These are phyloP conservation scores for Prillingera fragicola DNA, from an alignment of 1,284 basidiomycete species.

Conservation along the genomic window DNA sequence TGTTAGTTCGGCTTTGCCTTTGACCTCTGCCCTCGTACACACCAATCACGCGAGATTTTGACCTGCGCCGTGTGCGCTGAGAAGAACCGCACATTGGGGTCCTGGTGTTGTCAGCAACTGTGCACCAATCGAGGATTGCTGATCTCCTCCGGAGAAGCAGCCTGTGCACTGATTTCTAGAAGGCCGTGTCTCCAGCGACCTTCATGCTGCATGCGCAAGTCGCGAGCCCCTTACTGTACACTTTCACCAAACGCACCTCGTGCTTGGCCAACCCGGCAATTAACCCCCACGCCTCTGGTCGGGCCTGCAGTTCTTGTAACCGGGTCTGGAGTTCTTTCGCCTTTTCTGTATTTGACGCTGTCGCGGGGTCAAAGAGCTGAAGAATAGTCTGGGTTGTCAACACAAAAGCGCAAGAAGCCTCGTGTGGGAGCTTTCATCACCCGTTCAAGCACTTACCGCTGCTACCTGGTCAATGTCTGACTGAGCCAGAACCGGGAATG, in stretches of 20 bases:
- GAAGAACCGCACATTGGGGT: slow-evolving; percentile 82
- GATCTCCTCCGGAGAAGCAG: no score
- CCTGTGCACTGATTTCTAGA: no score
- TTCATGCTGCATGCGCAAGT: no score
- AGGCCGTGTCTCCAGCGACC: no score
- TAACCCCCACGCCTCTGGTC: slow-evolving; percentile 46
- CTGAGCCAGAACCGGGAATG: slow-evolving; percentile 33
- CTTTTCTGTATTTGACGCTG: slow-evolving; percentile 31
- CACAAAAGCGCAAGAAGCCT: no score
- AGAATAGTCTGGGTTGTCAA: slow-evolving; percentile 33
- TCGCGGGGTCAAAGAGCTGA: slow-evolving; percentile 37
- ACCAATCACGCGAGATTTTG: slow-evolving; percentile 86
- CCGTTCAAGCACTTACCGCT: slow-evolving; percentile 20
- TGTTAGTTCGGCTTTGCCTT: background rate
- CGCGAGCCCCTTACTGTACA: no score
- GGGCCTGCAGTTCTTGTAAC: slow-evolving; percentile 41
- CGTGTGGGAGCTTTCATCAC: background rate
- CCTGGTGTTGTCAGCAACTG: slow-evolving; percentile 32
- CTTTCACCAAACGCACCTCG: slow-evolving; percentile 38
- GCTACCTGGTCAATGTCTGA: slow-evolving; percentile 36
- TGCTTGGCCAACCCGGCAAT: slow-evolving; percentile 42
- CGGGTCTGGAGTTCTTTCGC: slow-evolving; percentile 43
- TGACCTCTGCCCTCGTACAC: slow-evolving; percentile 38
- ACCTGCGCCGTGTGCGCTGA: slow-evolving; percentile 85
- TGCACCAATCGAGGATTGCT: no score